Evolutionary conservation across 352 stramenopile species (phyloP), one percentile per base, ranked within the genome.

Genomic region (Globisporangium nunn): DNA sequence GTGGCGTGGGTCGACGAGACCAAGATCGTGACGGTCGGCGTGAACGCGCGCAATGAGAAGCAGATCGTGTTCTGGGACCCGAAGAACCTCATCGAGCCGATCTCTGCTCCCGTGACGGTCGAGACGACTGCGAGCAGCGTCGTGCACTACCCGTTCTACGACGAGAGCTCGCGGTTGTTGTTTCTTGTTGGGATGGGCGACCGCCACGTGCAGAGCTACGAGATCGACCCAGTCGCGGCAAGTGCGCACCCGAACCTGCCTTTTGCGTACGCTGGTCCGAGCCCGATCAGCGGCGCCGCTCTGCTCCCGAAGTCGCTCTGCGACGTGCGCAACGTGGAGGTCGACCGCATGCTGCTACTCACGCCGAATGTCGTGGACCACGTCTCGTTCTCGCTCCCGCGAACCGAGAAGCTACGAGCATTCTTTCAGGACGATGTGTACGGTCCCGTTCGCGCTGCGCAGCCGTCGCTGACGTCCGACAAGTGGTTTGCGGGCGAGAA

Each of bases 401-500:
- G 84, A 43, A 73, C 78, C 11, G 65, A 84, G 14, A 88, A 81
- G 50, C 68, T 91, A 5, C 77, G 78, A 40, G 57, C 76, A 41
- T 94, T 79, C 53, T 94, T 92, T 62, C 84, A 94, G 61, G 84
- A 92, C 56, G 81, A 94, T 54, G 62, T 94, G 8, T 92, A 75
- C 41, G 72, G 72, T 4, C 64, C 71, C 15, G 57, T 83, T 10
- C 68, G 63, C 11, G 66, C 62, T 17, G 31, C 61, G 7, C 52
- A 64, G 33, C 64, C 81, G 14, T 61, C 66, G 40, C 43, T 88
- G 12, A 69, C 56, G 37, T 56, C 70, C 1, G 57, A 49, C 11
- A 51, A 78, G 41, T 93, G 79, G 79, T 88, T 89, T 39, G 61
- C 46, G 2, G 83, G 81, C n/a, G 68, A 72, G n/a, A 63, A 64